phyloP scores from a whole-genome alignment of 495 filamentous ascomycete genomes.

The Penicillium parvum region DNA sequence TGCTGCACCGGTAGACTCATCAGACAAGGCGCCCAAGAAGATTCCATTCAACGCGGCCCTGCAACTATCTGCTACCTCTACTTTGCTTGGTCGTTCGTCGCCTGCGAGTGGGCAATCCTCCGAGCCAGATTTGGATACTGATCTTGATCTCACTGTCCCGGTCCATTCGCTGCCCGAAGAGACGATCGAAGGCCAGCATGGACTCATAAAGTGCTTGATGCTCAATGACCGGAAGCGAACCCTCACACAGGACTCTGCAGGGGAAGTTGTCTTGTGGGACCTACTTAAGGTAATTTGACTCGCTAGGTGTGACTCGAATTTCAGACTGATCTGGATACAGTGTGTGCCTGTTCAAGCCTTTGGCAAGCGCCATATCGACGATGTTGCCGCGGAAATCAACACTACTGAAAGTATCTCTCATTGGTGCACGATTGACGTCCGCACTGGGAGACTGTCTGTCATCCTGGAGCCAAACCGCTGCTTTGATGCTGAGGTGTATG shows the following conservation, averaged over 20 bases:
- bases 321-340: constrained; percentile 36
- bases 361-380: constrained; percentile 89
- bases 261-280: constrained; percentile 97
- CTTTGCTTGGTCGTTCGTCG: constrained; percentile 56
- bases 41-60: constrained; percentile 74
- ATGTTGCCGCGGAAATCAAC: constrained; percentile 83
- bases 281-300: constrained; percentile 62
- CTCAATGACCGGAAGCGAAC: constrained; percentile 87
- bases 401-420: constrained; percentile 84
- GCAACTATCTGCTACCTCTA: constrained; percentile 76
- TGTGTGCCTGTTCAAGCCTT: constrained; percentile 82
- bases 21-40: constrained; percentile 45
- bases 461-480: constrained; percentile 92
- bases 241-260: constrained; percentile 88
- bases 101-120: constrained; percentile 47
- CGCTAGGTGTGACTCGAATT: too few species aligned
- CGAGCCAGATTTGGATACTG: constrained; percentile 56
- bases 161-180: constrained; percentile 73
- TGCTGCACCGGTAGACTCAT: constrained; percentile 1
- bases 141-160: constrained; percentile 55
- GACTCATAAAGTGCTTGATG: constrained; percentile 86
- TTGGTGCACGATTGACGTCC: constrained; percentile 92
- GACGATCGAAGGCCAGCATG: constrained; percentile 92
- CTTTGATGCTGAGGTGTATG: constrained; percentile 97
- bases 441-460: constrained; percentile 84